A percentile compares a stretch with the other conserved stretches of the same genome.
These are phyloP conservation scores for Aspergillus bertholletiae DNA, from an alignment of 495 filamentous ascomycete genomes.

Conservation along the genomic window DNA sequence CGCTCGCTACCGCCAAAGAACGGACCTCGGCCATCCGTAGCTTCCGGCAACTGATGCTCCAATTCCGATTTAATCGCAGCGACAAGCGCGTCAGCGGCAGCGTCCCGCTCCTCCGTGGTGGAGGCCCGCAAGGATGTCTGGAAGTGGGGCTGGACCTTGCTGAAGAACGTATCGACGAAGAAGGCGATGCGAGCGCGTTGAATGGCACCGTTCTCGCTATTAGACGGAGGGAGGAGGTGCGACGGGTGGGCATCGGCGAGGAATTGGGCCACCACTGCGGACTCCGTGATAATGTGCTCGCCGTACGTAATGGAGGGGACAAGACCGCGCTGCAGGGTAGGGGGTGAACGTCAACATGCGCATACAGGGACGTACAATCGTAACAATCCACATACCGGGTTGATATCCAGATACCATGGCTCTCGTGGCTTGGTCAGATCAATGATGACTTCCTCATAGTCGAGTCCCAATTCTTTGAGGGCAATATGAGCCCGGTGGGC, in stretches of 20 bases:
- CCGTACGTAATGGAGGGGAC: slow-evolving; percentile 72
- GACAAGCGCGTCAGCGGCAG: slow-evolving; percentile 33
- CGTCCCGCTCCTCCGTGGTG: slow-evolving; percentile 34
- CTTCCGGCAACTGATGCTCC: slow-evolving; percentile 61
- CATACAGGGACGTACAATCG: not conserved
- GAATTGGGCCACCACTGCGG: slow-evolving; percentile 71
- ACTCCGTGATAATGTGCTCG: slow-evolving; percentile 71
- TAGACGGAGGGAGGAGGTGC: slow-evolving; percentile 40
- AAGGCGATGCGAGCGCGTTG: slow-evolving; percentile 66
- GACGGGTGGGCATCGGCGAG: slow-evolving; percentile 57
- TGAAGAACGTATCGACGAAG: slow-evolving; percentile 73
- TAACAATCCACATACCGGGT: slow-evolving; percentile 52
- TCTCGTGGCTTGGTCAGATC: slow-evolving; percentile 70
- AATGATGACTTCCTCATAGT: slow-evolving; percentile 78
- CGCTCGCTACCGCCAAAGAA: slow-evolving; percentile 80
- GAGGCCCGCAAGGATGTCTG: slow-evolving; percentile 39
- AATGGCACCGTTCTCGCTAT: slow-evolving; percentile 39
- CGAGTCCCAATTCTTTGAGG: slow-evolving; percentile 66
- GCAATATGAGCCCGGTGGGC: slow-evolving; percentile 80
- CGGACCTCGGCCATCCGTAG: slow-evolving; percentile 55
- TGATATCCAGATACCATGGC: slow-evolving; percentile 80
- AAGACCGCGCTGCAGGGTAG: slow-evolving; percentile 55
- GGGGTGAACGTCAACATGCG: not conserved
- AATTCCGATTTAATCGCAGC: slow-evolving; percentile 66
- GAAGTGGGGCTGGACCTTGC: slow-evolving; percentile 53